Evolutionary conservation across 169 alveolate genomes (phyloP), one percentile per base, ranked within the genome.

Genomic region (Eimeria necatrix): DNA sequence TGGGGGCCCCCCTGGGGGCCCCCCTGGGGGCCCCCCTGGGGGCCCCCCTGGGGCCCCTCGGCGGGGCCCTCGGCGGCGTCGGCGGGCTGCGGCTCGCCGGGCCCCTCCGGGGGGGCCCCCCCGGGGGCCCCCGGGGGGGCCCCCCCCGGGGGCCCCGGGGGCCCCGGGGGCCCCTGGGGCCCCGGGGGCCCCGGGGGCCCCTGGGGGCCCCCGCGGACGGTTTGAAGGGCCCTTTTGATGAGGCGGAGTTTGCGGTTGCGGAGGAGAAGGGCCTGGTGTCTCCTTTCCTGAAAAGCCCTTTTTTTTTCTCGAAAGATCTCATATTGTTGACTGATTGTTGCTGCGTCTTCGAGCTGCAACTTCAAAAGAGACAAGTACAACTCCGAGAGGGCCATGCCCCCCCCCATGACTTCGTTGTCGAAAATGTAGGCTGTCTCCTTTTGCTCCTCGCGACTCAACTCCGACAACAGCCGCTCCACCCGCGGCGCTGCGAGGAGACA

Each of bases 351-450:
- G 52, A 95, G 64, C 93, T 95, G 96, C 49, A 96, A 85, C 94
- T 96, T 96, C 18, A 95, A 76, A 41, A 96, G 95, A 14, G 96
- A 95, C 22, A 96, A 74, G 26, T 96, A 96, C 73, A 96, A 93
- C 91, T 95, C 97, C 16, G 97, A 95, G 20, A 96, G 52, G 18
- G 96, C 85, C 60, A 95, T 92, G 51, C 94, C 96, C 49, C 84
- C 61, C 52, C 86, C 84, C 86, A 96, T 83, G 73, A 95, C 85
- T 51, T 95, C 97, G 51, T 95, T 93, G 83, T 96, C 96, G 64
- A 96, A 96, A 18, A 96, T 91, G n/a, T 96, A 93, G 71, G 90
- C 81, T 24, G 95, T 83, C 56, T 95, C 95, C 59, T 95, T 76
- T 49, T 93, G 95, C 73, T 95, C 96, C 51, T 96, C 96, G 8